Conservation (phyloP, 805 yeast genomes). For the Wickerhamiella parazyma region DNA sequence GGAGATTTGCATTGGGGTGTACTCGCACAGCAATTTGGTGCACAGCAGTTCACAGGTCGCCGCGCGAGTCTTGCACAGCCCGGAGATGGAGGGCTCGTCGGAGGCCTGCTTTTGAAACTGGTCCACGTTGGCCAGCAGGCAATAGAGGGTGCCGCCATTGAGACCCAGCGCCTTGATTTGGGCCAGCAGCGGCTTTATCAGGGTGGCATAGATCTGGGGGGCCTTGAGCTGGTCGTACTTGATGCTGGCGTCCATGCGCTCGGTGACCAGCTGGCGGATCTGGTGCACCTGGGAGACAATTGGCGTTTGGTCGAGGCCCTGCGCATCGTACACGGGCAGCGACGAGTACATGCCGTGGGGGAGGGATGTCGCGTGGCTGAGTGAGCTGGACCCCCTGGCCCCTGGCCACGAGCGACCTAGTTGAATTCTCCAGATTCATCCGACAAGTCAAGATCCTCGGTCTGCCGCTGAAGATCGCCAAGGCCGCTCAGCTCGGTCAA, state of each 20-base stretch:
- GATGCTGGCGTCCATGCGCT: conserved; percentile 33
- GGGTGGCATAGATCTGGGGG: conserved; percentile 38
- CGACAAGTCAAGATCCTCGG: conserved; percentile 40
- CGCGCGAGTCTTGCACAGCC: conserved; percentile 33
- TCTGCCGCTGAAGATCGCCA: conserved; percentile 53
- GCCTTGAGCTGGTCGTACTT: conserved; percentile 39
- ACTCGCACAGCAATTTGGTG: conserved; percentile 34
- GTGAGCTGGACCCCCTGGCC: not conserved
- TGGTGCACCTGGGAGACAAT: conserved; percentile 5
- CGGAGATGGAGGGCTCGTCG: conserved; percentile 23
- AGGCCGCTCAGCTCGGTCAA: conserved; percentile 75
- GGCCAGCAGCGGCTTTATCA: conserved; percentile 35
- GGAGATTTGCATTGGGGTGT: conserved; percentile 30
- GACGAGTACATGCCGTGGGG: no score
- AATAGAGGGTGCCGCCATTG: conserved; percentile 27
- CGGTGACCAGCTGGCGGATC: conserved; percentile 27
- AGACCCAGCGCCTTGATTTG: conserved; percentile 23
- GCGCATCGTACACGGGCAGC: conserved; percentile 1
- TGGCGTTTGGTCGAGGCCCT: conserved; percentile 1
- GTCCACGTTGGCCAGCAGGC: conserved; percentile 28
- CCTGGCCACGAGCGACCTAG: no score
- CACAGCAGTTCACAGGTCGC: conserved; percentile 41
- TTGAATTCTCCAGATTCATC: conserved; percentile 20
- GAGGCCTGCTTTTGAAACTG: conserved; percentile 27
- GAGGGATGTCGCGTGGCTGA: no score